A percentile compares a stretch with the other conserved stretches of the same genome.
Conservation (phyloP, 495 filamentous ascomycete genomes). For the Rostrohypoxylon terebratum region DNA sequence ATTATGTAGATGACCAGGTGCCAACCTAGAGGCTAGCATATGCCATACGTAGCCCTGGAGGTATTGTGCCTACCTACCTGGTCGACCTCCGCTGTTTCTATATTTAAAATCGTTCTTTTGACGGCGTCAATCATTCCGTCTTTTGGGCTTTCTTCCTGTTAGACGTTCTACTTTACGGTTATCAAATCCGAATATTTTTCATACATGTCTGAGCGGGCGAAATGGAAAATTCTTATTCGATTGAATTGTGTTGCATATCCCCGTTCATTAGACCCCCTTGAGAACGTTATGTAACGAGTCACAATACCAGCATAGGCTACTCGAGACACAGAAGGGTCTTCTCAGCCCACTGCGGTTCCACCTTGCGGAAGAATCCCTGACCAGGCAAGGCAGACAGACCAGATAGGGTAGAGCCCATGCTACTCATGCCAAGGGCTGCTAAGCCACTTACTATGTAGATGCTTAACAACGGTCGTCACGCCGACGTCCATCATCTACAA, state of each 20-base stretch:
- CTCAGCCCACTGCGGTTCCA: conserved; percentile 22
- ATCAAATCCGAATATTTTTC: background rate
- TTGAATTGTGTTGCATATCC: conserved; percentile 1
- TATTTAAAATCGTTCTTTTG: conserved; percentile 1
- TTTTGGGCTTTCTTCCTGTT: background rate
- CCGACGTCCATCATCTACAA: background rate
- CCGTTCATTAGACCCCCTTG: conserved; percentile 5
- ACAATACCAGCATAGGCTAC: conserved; percentile 7
- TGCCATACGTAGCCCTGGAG: background rate
- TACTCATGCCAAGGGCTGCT: conserved; percentile 39
- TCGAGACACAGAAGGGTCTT: conserved; percentile 24
- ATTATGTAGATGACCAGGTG: background rate
- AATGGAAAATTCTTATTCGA: conserved; percentile 2
- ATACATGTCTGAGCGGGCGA: background rate
- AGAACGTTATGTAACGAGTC: background rate
- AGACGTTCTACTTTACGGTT: background rate
- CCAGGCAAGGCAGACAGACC: conserved; percentile 16
- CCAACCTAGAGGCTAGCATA: background rate
- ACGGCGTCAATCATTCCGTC: background rate
- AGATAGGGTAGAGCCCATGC: conserved; percentile 29
- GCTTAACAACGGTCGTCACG: conserved; percentile 17
- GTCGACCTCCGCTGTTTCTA: conserved; percentile 3
- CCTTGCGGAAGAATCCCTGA: conserved; percentile 26
- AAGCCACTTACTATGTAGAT: conserved; percentile 37
- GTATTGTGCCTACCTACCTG: no score